Base-by-base conservation (phyloP, 1,284 basidiomycete genomes). In the Rhodotorula glutinis region DNA sequence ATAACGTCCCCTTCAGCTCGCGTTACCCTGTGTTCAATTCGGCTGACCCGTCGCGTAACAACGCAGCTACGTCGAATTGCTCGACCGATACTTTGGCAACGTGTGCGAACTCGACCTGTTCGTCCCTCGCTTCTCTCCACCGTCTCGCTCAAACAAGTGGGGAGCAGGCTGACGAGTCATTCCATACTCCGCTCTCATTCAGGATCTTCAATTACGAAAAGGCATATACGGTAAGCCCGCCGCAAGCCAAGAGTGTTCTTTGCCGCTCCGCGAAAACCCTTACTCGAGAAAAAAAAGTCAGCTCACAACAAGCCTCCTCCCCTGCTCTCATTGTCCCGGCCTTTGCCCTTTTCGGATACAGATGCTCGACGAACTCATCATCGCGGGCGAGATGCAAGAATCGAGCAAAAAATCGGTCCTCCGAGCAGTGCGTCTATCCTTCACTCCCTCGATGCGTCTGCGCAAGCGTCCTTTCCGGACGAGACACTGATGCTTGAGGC, bases 131-230 rank as follows among this genome's bases (percentile, higher is more conserved):
- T 38, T 44, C 44, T 13, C 29, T 4, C 5, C 14, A 30, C 21
- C n/a, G n/a, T n/a, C n/a, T n/a, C n/a, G n/a, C n/a, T n/a, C n/a
- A n/a, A n/a, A n/a, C n/a, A n/a, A n/a, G n/a, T n/a, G n/a, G n/a
- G n/a, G n/a, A n/a, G n/a, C n/a, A n/a, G n/a, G n/a, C n/a, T n/a
- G n/a, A n/a, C n/a, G n/a, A n/a, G n/a, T n/a, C n/a, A n/a, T 11
- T 19, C 23, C 27, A 33, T n/a, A 58, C n/a, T 14, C 38, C 21
- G 11, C 23, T 8, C 21, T 33, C 47, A 3, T 14, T 21, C 75
- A 92, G 90, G 66, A 97, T 97, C 77, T 97, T 97, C 85, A 97
- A 97, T 82, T 97, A 96, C 80, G 93, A 97, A 79, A 96, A 96
- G 79, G 93, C 93, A 43, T 97, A 92, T 79, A 91, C 93, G 8